These are phyloP conservation scores for Heterobasidion occidentale DNA, from an alignment of 1,284 basidiomycete genomes.

Conservation along the genomic window DNA sequence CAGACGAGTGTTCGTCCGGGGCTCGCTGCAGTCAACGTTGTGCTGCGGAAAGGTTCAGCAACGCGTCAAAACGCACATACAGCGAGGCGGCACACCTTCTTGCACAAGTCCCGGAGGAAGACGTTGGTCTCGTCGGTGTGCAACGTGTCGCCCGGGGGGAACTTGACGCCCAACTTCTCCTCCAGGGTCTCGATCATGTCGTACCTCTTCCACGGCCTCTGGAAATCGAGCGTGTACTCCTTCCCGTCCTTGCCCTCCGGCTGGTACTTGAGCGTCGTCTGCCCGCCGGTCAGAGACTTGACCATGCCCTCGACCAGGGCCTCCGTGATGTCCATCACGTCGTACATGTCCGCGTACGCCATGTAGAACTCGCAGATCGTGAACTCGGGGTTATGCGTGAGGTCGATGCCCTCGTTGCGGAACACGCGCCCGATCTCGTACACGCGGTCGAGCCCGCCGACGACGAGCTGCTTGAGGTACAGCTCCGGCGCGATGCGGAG, in stretches of 20 bases:
- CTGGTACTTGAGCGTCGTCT: slow-evolving; percentile 82
- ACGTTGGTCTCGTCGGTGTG: slow-evolving; percentile 86
- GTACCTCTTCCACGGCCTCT: slow-evolving; percentile 97
- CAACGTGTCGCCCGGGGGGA: slow-evolving; percentile 89
- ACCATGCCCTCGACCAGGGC: slow-evolving; percentile 88
- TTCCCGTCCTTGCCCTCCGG: slow-evolving; percentile 87
- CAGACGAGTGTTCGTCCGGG: slow-evolving; percentile 90
- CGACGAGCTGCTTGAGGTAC: slow-evolving; percentile 96
- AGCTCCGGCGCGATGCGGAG: slow-evolving; percentile 97
- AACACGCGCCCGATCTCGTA: slow-evolving; percentile 99
- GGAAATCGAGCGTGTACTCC: slow-evolving; percentile 82
- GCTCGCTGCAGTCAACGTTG: slow-evolving; percentile 96
- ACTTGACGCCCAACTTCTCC: slow-evolving; percentile 87
- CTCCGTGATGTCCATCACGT: slow-evolving; percentile 98
- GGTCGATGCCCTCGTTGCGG: slow-evolving; percentile 97
- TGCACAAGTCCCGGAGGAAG: slow-evolving; percentile 82
- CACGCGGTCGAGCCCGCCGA: slow-evolving; percentile 95
- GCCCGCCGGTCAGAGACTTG: slow-evolving; percentile 78
- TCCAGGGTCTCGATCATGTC: slow-evolving; percentile 98
- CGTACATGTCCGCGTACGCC: slow-evolving; percentile 99
- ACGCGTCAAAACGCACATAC: neutral
- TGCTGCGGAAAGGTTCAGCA: slow-evolving; percentile 44
- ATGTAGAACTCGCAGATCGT: slow-evolving; percentile 99
- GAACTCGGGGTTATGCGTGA: slow-evolving; percentile 97
- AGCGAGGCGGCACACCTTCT: slow-evolving; percentile 48